phyloP scores from a whole-genome alignment of 805 yeast genomes.

The Lachancea sp. region DNA sequence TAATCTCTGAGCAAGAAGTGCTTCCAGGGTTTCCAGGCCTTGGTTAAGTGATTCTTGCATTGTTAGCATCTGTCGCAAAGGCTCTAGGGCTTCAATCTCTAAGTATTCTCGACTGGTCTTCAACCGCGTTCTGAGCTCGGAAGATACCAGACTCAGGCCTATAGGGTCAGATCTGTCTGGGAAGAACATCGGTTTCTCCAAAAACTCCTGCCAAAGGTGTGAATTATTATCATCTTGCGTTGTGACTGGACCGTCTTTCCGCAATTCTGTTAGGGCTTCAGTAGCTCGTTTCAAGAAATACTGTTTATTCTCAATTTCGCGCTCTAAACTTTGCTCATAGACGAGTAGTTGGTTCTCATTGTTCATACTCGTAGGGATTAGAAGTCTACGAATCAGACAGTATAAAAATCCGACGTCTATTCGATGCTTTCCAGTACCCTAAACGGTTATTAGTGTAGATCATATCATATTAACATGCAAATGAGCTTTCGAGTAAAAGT shows the following conservation, averaged over 20 bases:
- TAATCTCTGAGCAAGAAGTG: background rate
- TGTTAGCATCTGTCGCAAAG: conserved; percentile 10
- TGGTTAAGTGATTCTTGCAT: conserved; percentile 18
- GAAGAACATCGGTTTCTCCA: conserved; percentile 23
- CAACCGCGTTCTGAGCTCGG: conserved; percentile 15
- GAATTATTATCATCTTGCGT: conserved; percentile 6
- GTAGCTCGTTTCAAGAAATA: conserved; percentile 24
- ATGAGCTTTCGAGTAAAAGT: no score
- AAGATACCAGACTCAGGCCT: conserved; percentile 23
- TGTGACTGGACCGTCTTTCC: background rate
- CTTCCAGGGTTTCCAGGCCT: conserved; percentile 11
- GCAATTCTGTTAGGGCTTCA: conserved; percentile 16
- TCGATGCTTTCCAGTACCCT: no score
- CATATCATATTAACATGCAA: no score
- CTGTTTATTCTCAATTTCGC: conserved; percentile 24
- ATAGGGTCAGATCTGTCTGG: conserved; percentile 32
- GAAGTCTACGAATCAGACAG: background rate
- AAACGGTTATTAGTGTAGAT: no score
- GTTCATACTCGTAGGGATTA: background rate
- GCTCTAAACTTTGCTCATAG: conserved; percentile 19
- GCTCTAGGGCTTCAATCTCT: conserved; percentile 3
- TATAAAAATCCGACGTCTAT: no score
- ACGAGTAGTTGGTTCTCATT: conserved; percentile 9
- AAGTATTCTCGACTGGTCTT: conserved; percentile 17
- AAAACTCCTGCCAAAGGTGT: conserved; percentile 16